Evolutionary conservation across 352 stramenopile genomes (phyloP).

Genomic region (Phytophthora meadii): DNA sequence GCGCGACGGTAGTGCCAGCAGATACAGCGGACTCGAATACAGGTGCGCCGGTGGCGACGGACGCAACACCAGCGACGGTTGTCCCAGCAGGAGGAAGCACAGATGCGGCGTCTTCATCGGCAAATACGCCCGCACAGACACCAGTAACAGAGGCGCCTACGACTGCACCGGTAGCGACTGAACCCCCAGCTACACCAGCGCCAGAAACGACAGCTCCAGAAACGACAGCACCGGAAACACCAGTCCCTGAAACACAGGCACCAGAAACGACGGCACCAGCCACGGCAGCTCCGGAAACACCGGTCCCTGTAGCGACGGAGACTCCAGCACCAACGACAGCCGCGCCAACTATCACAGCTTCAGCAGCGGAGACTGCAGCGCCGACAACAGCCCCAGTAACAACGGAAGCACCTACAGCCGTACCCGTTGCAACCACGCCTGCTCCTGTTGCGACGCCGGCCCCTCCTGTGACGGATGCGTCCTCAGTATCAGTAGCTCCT

Average conservation of each 20-base stretch:
- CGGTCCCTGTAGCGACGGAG: neutral
- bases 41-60: conserved; percentile 11
- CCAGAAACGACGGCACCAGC: conserved; percentile 2
- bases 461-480: neutral
- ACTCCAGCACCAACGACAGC: neutral
- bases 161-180: conserved; percentile 6
- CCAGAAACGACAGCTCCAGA: neutral
- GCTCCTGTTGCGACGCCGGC: conserved; percentile 5
- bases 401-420: conserved; percentile 6
- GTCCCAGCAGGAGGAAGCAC: conserved; percentile 17
- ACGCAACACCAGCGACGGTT: conserved; percentile 21
- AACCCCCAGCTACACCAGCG: conserved; percentile 1
- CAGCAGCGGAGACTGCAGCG: neutral
- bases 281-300: neutral
- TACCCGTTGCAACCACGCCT: conserved; percentile 11
- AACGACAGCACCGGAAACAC: neutral
- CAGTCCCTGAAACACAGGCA: conserved; percentile 3
- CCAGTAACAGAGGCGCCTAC: neutral
- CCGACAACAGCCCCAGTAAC: neutral
- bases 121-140: conserved; percentile 6
- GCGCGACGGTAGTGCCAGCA: conserved; percentile 14
- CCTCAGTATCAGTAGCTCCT: neutral
- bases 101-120: conserved; percentile 2
- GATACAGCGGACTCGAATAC: conserved; percentile 11
- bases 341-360: neutral